Percentiles rank a stretch among this genome's conserved stretches.
Conservation (phyloP, 371 early-diverging fungal species). For the Batrachochytrium dendrobatidis region DNA sequence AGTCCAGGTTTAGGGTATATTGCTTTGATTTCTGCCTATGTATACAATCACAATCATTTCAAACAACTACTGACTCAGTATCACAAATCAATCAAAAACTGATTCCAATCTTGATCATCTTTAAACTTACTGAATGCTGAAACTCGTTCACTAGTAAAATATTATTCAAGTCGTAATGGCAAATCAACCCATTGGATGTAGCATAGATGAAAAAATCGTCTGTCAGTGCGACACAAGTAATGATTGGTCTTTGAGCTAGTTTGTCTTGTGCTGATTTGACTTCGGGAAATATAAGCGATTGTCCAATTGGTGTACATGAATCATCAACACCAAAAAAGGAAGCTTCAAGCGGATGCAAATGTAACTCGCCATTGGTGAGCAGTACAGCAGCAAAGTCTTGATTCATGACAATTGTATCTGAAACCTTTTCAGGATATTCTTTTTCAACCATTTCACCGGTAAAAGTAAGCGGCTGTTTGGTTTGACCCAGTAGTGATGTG, state of each 20-base stretch:
- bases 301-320: background rate
- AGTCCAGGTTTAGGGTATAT: slow-evolving; percentile 25
- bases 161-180: slow-evolving; percentile 28
- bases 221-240: slow-evolving; percentile 30
- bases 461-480: background rate
- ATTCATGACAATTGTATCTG: slow-evolving; percentile 21
- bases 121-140: slow-evolving; percentile 27
- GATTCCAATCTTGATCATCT: background rate
- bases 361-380: slow-evolving; percentile 27
- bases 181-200: slow-evolving; percentile 25
- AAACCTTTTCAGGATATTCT: slow-evolving; percentile 20
- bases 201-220: slow-evolving; percentile 36
- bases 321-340: background rate
- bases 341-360: slow-evolving; percentile 28
- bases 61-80: background rate
- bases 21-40: slow-evolving; percentile 15
- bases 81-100: background rate
- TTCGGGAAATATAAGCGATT: slow-evolving; percentile 5
- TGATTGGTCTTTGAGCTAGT: background rate
- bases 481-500: background rate
- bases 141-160: slow-evolving; percentile 30
- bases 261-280: slow-evolving; percentile 19
- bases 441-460: background rate
- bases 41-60: background rate
- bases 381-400: slow-evolving; percentile 22